Evolutionary conservation across 805 yeast genomes (phyloP), one percentile per base, ranked within the genome.

Genomic region (Lipomyces spencermartinsiae): DNA sequence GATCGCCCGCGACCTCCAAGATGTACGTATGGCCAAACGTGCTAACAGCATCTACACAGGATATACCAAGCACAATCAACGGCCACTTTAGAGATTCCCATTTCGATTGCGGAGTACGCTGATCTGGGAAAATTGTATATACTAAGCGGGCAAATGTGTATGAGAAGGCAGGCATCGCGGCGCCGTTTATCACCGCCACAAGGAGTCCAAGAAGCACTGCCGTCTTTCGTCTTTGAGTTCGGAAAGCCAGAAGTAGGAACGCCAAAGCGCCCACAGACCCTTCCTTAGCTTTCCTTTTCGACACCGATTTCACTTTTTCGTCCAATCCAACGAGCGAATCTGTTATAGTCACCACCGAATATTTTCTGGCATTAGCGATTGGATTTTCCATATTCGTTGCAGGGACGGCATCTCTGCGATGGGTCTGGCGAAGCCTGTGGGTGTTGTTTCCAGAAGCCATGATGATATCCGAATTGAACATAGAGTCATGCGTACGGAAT

Each of bases 141-240:
- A 94, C 78, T 8, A 94, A 78, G 67, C 87, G 87, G 0, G 98
- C 86, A 70, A 93, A 87, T 34, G 90, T 85, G 75, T 79, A 93
- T 0, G 97, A 90, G 70, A 95, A 92, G 0, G 91, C 78, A 0
- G 98, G 98, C 67, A 87, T 88, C 0, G 86, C 77, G 0, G 83
- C 84, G 10, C 97, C 93, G 67, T 88, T 86, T 0, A 85, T 59
- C 0, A 88, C 69, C 0, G 93, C 81, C 4, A 84, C 71, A 0
- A 83, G 0, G 0, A 90, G 64, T 0, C 97, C 98, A 0, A 84
- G 0, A 0, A 76, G 12, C 0, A 87, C 60, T 4, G 69, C 39
- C 10, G 22, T 29, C 29, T 61, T 59, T 5, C 62, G 62, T 4
- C 25, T 53, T 10, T 67, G 70, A 16, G 63, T 56, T 34, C 19